Base-by-base conservation (phyloP, 768 basidiomycete species). In the Rhodosporidiobolus sp. region DNA sequence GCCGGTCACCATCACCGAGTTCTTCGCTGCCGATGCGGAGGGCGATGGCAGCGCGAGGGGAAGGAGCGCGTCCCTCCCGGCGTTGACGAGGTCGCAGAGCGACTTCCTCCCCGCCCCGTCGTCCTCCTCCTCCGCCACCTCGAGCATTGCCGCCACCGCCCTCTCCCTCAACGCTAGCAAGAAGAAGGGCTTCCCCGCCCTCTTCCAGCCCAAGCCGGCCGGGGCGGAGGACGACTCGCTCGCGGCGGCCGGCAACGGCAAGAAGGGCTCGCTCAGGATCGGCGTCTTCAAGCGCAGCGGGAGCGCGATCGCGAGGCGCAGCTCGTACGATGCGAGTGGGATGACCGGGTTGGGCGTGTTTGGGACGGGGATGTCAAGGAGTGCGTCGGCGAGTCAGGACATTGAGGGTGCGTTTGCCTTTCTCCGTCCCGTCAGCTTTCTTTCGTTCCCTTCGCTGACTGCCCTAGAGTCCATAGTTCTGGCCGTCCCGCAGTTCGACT, bases 401-500 rank as follows among this genome's bases (percentile, higher is more conserved):
- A 22, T 38, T 46, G 72, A 71, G 12, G 52, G 70, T 56, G 12
- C 32, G 52, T 57, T 56, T 22, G 8, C 14, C 38, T 43, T n/a
- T n/a, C n/a, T n/a, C n/a, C 63, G 65, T 65, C 24, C 38, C 28
- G 24, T 17, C 52, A 43, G 45, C 24, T 56, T 11, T 5, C 9
- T 30, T 56, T 6, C 22, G 43, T 17, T 19, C n/a, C 24, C n/a
- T 1, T 9, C 4, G 19, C 48, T 26, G 12, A 11, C 2, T 2
- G 3, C 26, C 32, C 24, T 35, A 1, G 3, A n/a, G 8, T 30
- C 54, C n/a, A 8, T 67, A 69, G 76, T 74, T 35, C 70, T 67
- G 53, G 50, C 56, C 12, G n/a, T 65, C 0, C 78, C 86, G 14
- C 80, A 83, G 59, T 80, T 88, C 16, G 80, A 83, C 24, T 88